These are phyloP conservation scores for Trametes elegans DNA, from an alignment of 768 basidiomycete species.

Conservation along the genomic window DNA sequence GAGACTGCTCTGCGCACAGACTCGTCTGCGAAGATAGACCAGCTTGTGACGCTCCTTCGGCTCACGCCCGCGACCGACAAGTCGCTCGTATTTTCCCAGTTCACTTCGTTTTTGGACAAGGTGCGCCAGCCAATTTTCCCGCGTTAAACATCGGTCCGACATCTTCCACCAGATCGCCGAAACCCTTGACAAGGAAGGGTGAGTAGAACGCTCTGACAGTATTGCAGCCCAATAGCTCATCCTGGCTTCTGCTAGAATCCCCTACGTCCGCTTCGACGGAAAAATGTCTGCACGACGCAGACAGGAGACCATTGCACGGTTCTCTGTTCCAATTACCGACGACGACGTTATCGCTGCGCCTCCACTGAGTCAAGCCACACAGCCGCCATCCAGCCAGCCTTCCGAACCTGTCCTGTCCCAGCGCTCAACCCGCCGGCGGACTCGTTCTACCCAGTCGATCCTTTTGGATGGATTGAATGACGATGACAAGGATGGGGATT, in stretches of 20 bases:
- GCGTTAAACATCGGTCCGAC: neutral
- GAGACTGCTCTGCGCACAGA: constrained; percentile 42
- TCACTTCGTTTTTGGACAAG: constrained; percentile 82
- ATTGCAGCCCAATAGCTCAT: neutral
- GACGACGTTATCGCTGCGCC: constrained; percentile 15
- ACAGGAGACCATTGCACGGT: constrained; percentile 72
- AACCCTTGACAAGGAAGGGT: constrained; percentile 64
- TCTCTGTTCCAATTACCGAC: constrained; percentile 63
- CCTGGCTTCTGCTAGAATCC: constrained; percentile 46
- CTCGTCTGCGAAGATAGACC: constrained; percentile 84
- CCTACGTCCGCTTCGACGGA: constrained; percentile 82
- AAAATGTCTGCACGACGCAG: constrained; percentile 79
- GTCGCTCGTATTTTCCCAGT: constrained; percentile 87
- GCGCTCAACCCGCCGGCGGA: constrained; percentile 5
- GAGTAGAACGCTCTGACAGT: constrained; percentile 16
- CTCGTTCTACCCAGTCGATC: neutral
- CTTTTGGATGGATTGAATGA: constrained; percentile 3
- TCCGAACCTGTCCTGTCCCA: neutral
- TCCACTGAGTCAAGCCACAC: constrained; percentile 6
- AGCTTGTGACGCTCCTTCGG: constrained; percentile 68
- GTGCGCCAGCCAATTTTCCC: constrained; percentile 32
- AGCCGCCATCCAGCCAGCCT: constrained; percentile 3
- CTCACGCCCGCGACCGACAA: constrained; percentile 71
- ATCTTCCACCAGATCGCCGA: constrained; percentile 57
- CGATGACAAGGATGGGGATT: constrained; percentile 25